Evolutionary conservation across 805 yeast species (phyloP).

Genomic region (Brettanomyces custersianus): DNA sequence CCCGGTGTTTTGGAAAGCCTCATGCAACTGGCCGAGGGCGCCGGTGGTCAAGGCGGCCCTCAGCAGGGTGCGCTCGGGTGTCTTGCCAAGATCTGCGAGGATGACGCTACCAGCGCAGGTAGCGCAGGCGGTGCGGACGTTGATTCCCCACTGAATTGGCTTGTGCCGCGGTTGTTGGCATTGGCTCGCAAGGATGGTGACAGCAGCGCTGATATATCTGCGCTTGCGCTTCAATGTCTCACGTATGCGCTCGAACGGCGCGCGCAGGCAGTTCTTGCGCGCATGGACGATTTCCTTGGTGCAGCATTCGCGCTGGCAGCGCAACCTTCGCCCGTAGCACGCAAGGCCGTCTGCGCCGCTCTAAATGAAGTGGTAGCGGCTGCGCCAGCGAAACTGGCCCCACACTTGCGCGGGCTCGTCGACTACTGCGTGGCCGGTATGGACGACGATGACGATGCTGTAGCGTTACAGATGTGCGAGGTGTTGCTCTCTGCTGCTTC

Average conservation of each 20-base stretch:
- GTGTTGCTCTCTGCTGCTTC: conserved; percentile 72
- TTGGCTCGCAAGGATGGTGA: conserved; percentile 35
- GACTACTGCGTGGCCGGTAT: conserved; percentile 77
- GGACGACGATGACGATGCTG: conserved; percentile 55
- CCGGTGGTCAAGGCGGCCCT: conserved; percentile 31
- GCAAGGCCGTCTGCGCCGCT: conserved; percentile 69
- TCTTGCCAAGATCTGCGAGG: conserved; percentile 84
- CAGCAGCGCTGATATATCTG: conserved; percentile 43
- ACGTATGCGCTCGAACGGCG: conserved; percentile 67
- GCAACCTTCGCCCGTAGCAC: conserved; percentile 48
- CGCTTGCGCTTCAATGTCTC: conserved; percentile 60
- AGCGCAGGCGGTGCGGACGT: conserved; percentile 53
- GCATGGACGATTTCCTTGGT: conserved; percentile 56
- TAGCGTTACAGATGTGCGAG: conserved; percentile 89
- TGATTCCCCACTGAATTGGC: conserved; percentile 54
- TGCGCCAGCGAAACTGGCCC: conserved; percentile 70
- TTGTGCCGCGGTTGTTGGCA: conserved; percentile 58
- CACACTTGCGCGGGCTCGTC: conserved; percentile 81
- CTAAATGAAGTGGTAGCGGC: conserved; percentile 64
- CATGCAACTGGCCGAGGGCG: conserved; percentile 46
- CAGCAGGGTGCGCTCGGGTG: conserved; percentile 79
- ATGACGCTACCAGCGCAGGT: conserved; percentile 49
- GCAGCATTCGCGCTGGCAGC: conserved; percentile 49
- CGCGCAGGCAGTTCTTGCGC: conserved; percentile 53
- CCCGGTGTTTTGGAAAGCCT: conserved; percentile 64